These are phyloP conservation scores for Stagonosporopsis vannaccii DNA, from an alignment of 2,329 filamentous ascomycete genomes.

Conservation along the genomic window DNA sequence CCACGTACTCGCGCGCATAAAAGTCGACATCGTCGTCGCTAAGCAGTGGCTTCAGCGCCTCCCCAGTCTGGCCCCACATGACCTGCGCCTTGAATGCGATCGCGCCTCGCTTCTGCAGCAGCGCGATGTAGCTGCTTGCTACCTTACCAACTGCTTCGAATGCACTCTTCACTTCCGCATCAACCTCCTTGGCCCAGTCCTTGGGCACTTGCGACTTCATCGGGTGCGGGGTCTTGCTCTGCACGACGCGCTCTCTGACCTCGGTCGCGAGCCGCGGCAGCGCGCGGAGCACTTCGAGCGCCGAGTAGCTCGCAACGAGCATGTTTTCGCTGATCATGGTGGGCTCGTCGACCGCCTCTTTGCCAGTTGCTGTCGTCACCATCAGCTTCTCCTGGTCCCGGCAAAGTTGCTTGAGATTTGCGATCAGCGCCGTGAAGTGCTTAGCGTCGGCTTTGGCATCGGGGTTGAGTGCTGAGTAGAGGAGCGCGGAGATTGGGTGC, in stretches of 20 bases:
- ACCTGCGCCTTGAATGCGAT: conserved; percentile 33
- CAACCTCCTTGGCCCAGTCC: conserved; percentile 22
- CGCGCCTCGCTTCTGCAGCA: conserved; percentile 30
- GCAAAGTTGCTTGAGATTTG: conserved; percentile 17
- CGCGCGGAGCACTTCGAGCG: conserved; percentile 33
- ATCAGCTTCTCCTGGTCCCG: conserved; percentile 21
- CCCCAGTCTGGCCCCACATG: conserved; percentile 33
- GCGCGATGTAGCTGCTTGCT: conserved; percentile 26
- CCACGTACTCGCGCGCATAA: conserved; percentile 42
- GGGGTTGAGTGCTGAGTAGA: conserved; percentile 4
- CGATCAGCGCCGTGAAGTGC: conserved; percentile 5
- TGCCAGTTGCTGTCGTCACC: conserved; percentile 9
- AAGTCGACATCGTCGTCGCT: conserved; percentile 30
- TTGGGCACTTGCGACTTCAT: conserved; percentile 26
- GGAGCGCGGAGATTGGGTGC: conserved; percentile 7
- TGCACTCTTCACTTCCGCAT: conserved; percentile 17
- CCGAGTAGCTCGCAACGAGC: conserved; percentile 33
- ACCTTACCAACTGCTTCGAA: conserved; percentile 25
- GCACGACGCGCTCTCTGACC: conserved; percentile 25
- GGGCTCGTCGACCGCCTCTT: conserved; percentile 22
- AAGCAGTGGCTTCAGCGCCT: conserved; percentile 28
- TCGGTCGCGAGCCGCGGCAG: conserved; percentile 23
- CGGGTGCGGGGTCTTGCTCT: conserved; percentile 26
- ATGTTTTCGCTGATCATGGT: conserved; percentile 34
- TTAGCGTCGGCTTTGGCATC: background rate